Evolutionary conservation across 805 yeast species (phyloP), one percentile per base, ranked within the genome.

Genomic region (Priceomyces fermenticarens): DNA sequence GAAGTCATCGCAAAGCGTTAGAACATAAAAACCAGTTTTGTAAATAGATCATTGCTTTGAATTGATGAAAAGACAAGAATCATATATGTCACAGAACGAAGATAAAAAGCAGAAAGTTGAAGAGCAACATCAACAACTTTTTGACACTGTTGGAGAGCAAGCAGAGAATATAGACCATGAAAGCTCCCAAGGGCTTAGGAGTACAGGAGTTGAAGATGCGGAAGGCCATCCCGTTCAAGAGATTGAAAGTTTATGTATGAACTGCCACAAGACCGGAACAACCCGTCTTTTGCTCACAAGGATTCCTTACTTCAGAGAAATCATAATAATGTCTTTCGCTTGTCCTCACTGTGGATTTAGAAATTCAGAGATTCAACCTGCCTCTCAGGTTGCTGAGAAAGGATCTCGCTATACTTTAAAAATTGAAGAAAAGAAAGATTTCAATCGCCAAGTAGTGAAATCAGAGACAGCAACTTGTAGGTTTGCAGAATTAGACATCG

Each of bases 191-290:
- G 41, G 50, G 30, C 72, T 85, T 34, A 72, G 70, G 42, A 64
- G 74, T 29, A 86, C 95, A 0, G 96, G 93, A 15, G 91, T 90
- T 16, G 67, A 67, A 3, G 97, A 88, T 59, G 83, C 85, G 8
- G 83, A 81, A 60, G 97, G 97, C 3, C 93, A 88, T 52, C 95
- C 97, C 2, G 96, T 93, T 13, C 97, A 90, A 61, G 98, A 93
- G 62, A 79, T 93, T 47, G 91, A 91, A 58, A 88, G 97, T 7
- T 67, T 93, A 30, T 93, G 99, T 70, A 90, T 93, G 97, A 88
- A 87, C 71, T 93, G 99, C 65, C 86, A 83, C 47, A 70, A 91
- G 50, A 76, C 80, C 42, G 99, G 99, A 44, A 72, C 72, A 39
- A 93, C 99, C 3, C 70, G 95, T 50, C 62, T 93, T 60, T 71